Evolutionary conservation across 2,329 filamentous ascomycete genomes (phyloP).

Genomic region (Hymenoscyphus salicellus): DNA sequence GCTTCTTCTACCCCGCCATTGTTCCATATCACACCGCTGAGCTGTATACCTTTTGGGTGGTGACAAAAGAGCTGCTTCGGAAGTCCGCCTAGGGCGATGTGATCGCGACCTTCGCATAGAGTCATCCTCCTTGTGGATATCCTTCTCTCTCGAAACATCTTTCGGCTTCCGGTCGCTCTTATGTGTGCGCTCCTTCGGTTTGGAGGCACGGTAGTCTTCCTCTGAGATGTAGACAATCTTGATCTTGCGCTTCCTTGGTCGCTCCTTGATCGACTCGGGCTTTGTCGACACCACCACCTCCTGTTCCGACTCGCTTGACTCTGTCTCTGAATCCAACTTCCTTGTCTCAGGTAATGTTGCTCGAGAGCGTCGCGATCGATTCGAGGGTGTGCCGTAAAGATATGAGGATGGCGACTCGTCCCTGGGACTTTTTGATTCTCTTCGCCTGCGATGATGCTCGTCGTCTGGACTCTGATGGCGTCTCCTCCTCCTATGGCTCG

Average conservation of each 20-base stretch:
- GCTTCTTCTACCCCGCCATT: background rate
- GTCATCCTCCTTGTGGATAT: slow-evolving; percentile 8
- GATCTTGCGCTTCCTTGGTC: slow-evolving; percentile 27
- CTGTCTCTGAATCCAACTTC: slow-evolving; percentile 23
- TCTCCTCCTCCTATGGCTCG: slow-evolving; percentile 27
- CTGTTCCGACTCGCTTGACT: slow-evolving; percentile 23
- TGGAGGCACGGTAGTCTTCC: slow-evolving; percentile 22
- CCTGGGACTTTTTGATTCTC: slow-evolving; percentile 19
- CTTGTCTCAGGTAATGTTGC: slow-evolving; percentile 23
- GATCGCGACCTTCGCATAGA: slow-evolving; percentile 23
- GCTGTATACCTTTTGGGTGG: slow-evolving; percentile 28
- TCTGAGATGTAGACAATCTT: slow-evolving; percentile 28
- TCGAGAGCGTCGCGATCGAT: slow-evolving; percentile 16
- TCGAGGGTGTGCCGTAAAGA: slow-evolving; percentile 24
- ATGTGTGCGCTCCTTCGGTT: slow-evolving; percentile 19
- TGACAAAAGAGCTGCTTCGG: slow-evolving; percentile 22
- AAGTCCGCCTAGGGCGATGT: slow-evolving; percentile 24
- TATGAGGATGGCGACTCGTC: slow-evolving; percentile 20
- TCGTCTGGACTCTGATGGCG: slow-evolving; percentile 23
- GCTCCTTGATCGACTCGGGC: slow-evolving; percentile 17
- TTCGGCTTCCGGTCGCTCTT: slow-evolving; percentile 16
- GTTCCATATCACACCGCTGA: background rate
- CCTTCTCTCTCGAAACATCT: slow-evolving; percentile 4
- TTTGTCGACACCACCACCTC: background rate
- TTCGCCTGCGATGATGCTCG: slow-evolving; percentile 23